A percentile compares a stretch with the other conserved stretches of the same genome.
Evolutionary conservation across 345 rosid genomes (phyloP).

Genomic region (Atalantia buxifolia): DNA sequence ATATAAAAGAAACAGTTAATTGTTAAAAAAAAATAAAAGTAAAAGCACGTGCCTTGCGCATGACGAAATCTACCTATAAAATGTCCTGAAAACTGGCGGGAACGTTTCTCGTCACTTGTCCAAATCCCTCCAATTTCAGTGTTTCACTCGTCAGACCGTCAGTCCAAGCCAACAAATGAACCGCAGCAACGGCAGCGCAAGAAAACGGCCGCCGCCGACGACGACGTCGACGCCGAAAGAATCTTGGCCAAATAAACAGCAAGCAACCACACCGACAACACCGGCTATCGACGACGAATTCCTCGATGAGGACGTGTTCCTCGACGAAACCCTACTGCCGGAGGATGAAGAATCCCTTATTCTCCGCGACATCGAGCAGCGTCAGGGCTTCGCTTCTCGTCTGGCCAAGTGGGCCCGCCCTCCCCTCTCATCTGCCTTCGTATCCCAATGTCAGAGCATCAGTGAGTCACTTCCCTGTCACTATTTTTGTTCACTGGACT

Average conservation of each 20-base stretch:
- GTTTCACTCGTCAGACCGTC: background rate
- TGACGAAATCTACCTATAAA: background rate
- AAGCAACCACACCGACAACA: conserved; percentile 27
- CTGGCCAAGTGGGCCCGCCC: conserved; percentile 80
- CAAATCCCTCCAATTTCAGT: conserved; percentile 8
- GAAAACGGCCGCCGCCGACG: conserved; percentile 62
- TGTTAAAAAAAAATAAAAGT: too few relatives aligned
- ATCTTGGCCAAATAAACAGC: conserved; percentile 50
- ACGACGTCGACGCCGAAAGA: conserved; percentile 31
- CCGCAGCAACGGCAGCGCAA: conserved; percentile 34
- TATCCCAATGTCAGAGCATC: conserved; percentile 52
- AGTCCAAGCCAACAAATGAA: conserved; percentile 27
- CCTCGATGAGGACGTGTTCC: conserved; percentile 77
- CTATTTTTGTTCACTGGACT: background rate
- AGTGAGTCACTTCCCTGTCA: conserved; percentile 32
- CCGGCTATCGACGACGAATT: conserved; percentile 62
- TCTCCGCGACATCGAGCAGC: conserved; percentile 70
- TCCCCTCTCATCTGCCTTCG: conserved; percentile 48
- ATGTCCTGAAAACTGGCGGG: conserved; percentile 35
- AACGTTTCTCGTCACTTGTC: conserved; percentile 9
- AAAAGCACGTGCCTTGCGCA: background rate
- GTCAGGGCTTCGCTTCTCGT: conserved; percentile 58
- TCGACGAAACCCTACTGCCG: conserved; percentile 63
- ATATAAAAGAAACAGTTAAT: too few relatives aligned
- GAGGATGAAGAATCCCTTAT: conserved; percentile 74